Base-by-base conservation (phyloP, 2,329 filamentous ascomycete genomes). In the Cadophora sp. region DNA sequence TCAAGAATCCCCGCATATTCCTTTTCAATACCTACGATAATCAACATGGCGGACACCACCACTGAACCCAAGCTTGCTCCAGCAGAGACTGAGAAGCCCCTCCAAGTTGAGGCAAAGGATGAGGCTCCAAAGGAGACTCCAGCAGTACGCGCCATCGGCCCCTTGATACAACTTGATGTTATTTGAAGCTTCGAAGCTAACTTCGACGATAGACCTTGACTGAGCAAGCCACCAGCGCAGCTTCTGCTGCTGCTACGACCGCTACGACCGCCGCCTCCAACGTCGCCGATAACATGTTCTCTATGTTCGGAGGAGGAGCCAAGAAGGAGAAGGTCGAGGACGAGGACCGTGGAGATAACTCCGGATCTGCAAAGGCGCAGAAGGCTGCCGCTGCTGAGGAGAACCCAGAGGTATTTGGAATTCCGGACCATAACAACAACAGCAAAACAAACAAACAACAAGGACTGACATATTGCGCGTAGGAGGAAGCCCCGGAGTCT, bases 281-380 rank as follows among this genome's bases (percentile, higher is more conserved):
- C 69, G 81, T 83, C 41, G 77, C 78, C 20, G 87, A 87, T 9
- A 85, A 87, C 74, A 92, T 98, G 72, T 98, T 98, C 85, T 95
- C 93, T 81, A 98, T 99, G 96, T 99, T 99, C 79, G 96, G 96
- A 75, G 96, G 96, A 71, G 96, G 96, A 70, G 92, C 92, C 68
- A 97, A 97, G 89, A 98, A 97, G 85, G 93, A 96, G 84, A 94
- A 93, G 87, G 97, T 96, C 86, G 89, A 89, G 70, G 89, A 90
- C 71, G 84, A 92, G 77, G 93, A 92, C 74, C 90, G 89, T 72
- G 91, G 94, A 73, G 94, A 97, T 80, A 92, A 89, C 79, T 96
- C 93, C 73, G 94, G 94, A 76, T 94, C 92, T 80, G 91, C 92
- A 77, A 96, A 96, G 85, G 91, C 90, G 66, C 89, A 93, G 71